A percentile compares a stretch with the other conserved stretches of the same genome.
phyloP scores from a whole-genome alignment of 768 basidiomycete species.

The Tylopilus plumbeoviolaceoides region DNA sequence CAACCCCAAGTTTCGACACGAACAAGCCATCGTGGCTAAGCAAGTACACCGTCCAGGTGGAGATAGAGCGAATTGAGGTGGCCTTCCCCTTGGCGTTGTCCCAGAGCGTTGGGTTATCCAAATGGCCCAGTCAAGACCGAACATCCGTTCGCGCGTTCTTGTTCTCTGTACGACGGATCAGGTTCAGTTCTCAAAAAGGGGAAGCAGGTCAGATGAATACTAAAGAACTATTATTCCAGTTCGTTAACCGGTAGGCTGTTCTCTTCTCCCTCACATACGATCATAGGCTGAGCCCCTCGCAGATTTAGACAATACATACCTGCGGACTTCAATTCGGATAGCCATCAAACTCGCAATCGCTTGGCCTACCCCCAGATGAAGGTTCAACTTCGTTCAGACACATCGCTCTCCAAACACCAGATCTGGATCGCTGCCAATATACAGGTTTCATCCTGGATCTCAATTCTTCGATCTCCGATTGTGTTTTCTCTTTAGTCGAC shows the following conservation, averaged over 20 bases:
- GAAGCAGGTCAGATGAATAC: slow-evolving; percentile 77
- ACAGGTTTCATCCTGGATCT: slow-evolving; percentile 84
- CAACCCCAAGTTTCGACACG: slow-evolving; percentile 29
- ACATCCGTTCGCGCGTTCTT: slow-evolving; percentile 73
- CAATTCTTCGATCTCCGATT: slow-evolving; percentile 75
- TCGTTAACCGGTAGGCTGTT: slow-evolving; percentile 61
- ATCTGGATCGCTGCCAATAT: slow-evolving; percentile 66
- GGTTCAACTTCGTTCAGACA: slow-evolving; percentile 61
- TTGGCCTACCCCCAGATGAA: slow-evolving; percentile 80
- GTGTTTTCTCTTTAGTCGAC: slow-evolving; percentile 76
- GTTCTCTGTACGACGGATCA: slow-evolving; percentile 73
- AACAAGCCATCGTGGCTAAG: slow-evolving; percentile 49
- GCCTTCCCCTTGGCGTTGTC: slow-evolving; percentile 81
- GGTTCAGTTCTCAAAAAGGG: slow-evolving; percentile 68
- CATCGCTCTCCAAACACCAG: slow-evolving; percentile 45
- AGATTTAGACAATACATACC: slow-evolving; percentile 77
- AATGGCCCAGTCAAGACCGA: slow-evolving; percentile 35
- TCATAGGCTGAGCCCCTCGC: slow-evolving; percentile 8
- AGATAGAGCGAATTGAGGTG: slow-evolving; percentile 70
- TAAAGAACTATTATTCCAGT: slow-evolving; percentile 76
- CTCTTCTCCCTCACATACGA: neutral
- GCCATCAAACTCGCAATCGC: slow-evolving; percentile 65
- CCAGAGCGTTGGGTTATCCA: slow-evolving; percentile 49
- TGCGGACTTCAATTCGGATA: slow-evolving; percentile 66
- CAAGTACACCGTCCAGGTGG: slow-evolving; percentile 49